A percentile compares a stretch with the other conserved stretches of the same genome.
Conservation (phyloP, 1,139 yeast species). For the Scheffersomyces lignicola region DNA sequence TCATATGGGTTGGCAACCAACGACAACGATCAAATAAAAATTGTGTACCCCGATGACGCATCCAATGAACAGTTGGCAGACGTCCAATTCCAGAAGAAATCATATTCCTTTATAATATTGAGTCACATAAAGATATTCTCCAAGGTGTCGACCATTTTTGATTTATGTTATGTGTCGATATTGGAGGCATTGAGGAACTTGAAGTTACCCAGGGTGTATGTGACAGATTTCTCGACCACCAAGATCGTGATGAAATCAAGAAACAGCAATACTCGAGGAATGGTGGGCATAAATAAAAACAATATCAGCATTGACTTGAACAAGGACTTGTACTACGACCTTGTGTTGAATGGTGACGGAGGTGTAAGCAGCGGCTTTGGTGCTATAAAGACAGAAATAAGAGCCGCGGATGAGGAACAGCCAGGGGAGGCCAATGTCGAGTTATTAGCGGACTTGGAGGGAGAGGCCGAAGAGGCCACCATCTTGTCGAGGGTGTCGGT, state of each 20-base stretch:
- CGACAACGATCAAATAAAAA: conserved; percentile 27
- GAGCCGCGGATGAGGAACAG: conserved; percentile 25
- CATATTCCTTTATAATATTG: conserved; percentile 63
- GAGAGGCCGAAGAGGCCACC: conserved; percentile 71
- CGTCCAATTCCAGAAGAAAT: conserved; percentile 24
- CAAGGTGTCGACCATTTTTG: conserved; percentile 57
- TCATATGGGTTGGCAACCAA: conserved; percentile 52
- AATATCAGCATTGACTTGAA: conserved; percentile 29
- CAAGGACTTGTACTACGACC: conserved; percentile 20
- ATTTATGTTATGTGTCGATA: conserved; percentile 71
- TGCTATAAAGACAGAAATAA: conserved; percentile 43
- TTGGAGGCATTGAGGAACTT: conserved; percentile 62
- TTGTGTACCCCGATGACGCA: conserved; percentile 39
- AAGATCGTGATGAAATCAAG: conserved; percentile 53
- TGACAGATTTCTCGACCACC: conserved; percentile 55
- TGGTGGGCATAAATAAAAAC: conserved; percentile 44
- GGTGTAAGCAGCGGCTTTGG: conserved; percentile 69
- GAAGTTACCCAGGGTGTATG: conserved; percentile 64
- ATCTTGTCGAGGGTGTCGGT: conserved; percentile 45
- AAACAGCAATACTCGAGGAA: conserved; percentile 34
- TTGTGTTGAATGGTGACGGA: conserved; percentile 38
- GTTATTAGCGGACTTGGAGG: conserved; percentile 70
- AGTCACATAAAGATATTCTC: conserved; percentile 80
- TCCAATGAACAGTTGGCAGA: conserved; percentile 21
- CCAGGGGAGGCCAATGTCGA: conserved; percentile 29